Evolutionary conservation across 2,329 filamentous ascomycete species (phyloP), one percentile per base, ranked within the genome.

Genomic region (Botrytis byssoidea): DNA sequence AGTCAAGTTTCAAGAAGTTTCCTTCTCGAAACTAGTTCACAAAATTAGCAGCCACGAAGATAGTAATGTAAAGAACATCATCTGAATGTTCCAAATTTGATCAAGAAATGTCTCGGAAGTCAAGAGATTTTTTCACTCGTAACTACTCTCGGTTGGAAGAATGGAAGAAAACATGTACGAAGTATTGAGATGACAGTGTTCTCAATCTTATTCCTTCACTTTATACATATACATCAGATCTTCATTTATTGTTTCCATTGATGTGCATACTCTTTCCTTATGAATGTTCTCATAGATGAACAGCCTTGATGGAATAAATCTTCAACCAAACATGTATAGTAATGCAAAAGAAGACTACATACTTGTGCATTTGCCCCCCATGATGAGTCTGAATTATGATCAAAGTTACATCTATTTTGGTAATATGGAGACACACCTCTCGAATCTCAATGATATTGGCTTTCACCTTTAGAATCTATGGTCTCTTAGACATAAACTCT

Each of bases 81-180:
- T 16, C 5, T 55, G 25, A 8, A n/a, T 55, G 6, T 29, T 55
- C 12, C 2, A 55, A 8, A 3, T 7, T 16, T 55, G 25, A 29
- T 55, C 4, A 12, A 37, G 37, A 37, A 8, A 37, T 37, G 9
- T 37, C 1, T 37, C 1, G 37, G 25, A 6, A 51, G 10, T n/a
- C 12, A 4, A 55, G 6, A 16, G 5, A 12, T 5, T 16, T 10
- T 12, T 14, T 14, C 2, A n/a, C n/a, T 7, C 7, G 1, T 4
- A n/a, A 14, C 5, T n/a, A 3, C 12, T 16, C 25, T n/a, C 25
- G 16, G 12, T 16, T n/a, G 2, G 32, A 32, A 32, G 32, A 32
- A 32, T n/a, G n/a, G 10, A 16, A 55, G 48, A 14, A 1, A 16
- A 55, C 3, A n/a, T 55, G 5, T 12, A n/a, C 10, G 25, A 51